Conservation (phyloP, 2,329 filamentous ascomycete genomes). For the Dothistroma pini region DNA sequence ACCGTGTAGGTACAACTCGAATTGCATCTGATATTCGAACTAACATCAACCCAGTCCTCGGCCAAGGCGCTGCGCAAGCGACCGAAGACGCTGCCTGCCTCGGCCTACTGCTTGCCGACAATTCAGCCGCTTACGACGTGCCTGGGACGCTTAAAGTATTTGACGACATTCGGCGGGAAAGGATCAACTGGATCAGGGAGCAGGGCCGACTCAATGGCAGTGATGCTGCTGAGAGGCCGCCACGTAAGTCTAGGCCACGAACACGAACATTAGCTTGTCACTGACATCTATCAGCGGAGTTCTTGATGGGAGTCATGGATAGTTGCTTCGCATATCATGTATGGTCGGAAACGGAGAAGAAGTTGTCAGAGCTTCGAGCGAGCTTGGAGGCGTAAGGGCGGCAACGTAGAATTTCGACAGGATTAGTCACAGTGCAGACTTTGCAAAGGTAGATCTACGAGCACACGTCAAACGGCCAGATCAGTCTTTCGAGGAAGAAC, state of each 20-base stretch:
- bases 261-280: background rate
- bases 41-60: constrained; percentile 44
- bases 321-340: constrained; percentile 4
- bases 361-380: background rate
- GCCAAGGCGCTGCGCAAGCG: constrained; percentile 59
- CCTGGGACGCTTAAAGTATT: constrained; percentile 55
- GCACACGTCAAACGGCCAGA: too few species aligned
- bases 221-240: constrained; percentile 7
- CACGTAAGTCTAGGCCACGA: background rate
- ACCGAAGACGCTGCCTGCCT: constrained; percentile 64
- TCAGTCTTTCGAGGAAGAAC: too few species aligned
- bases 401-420: too few species aligned
- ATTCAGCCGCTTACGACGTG: constrained; percentile 45
- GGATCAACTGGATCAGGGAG: constrained; percentile 3
- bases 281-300: constrained; percentile 1
- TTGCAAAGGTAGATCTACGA: too few species aligned
- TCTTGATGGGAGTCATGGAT: background rate
- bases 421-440: too few species aligned
- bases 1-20: constrained; percentile 29
- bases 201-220: constrained; percentile 8
- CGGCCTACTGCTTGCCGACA: constrained; percentile 51
- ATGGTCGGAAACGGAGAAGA: constrained; percentile 8
- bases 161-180: constrained; percentile 33
- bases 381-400: too few species aligned
- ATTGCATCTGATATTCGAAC: background rate